phyloP scores from a whole-genome alignment of 2,329 filamentous ascomycete genomes.

The Rhynchosporium secalis region DNA sequence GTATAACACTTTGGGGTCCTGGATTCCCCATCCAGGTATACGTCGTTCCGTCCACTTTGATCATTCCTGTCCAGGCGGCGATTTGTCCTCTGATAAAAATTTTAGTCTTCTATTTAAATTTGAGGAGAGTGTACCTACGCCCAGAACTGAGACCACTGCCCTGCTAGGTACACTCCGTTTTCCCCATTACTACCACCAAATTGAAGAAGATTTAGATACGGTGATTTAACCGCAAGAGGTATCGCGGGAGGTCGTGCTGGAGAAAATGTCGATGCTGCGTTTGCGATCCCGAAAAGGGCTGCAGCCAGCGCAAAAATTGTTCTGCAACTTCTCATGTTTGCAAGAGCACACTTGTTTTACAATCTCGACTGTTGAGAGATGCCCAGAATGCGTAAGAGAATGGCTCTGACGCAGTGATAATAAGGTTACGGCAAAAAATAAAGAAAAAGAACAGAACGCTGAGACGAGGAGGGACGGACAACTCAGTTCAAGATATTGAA shows the following conservation, averaged over 20 bases:
- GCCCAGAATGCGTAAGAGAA: too few species aligned
- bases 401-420: not conserved
- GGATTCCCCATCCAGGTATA: slow-evolving; percentile 70
- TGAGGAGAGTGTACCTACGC: slow-evolving; percentile 49
- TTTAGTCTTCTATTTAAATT: not conserved
- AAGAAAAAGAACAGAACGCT: not conserved
- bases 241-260: slow-evolving; percentile 67
- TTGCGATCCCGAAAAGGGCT: slow-evolving; percentile 15
- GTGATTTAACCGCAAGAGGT: slow-evolving; percentile 72
- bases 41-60: slow-evolving; percentile 63
- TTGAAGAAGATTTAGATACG: slow-evolving; percentile 73
- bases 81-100: slow-evolving; percentile 49
- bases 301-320: slow-evolving; percentile 4
- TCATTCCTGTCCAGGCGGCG: slow-evolving; percentile 67
- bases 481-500: not conserved
- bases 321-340: slow-evolving; percentile 2
- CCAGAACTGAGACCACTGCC: slow-evolving; percentile 70
- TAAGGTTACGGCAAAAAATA: not conserved
- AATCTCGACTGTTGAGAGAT: not conserved
- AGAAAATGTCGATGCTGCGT: slow-evolving; percentile 53
- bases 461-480: not conserved
- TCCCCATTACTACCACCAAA: slow-evolving; percentile 60
- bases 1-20: slow-evolving; percentile 51
- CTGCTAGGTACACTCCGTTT: slow-evolving; percentile 66
- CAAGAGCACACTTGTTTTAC: not conserved